Base-by-base conservation (phyloP, 2,329 filamentous ascomycete genomes). In the Neodidymelliopsis sp. region DNA sequence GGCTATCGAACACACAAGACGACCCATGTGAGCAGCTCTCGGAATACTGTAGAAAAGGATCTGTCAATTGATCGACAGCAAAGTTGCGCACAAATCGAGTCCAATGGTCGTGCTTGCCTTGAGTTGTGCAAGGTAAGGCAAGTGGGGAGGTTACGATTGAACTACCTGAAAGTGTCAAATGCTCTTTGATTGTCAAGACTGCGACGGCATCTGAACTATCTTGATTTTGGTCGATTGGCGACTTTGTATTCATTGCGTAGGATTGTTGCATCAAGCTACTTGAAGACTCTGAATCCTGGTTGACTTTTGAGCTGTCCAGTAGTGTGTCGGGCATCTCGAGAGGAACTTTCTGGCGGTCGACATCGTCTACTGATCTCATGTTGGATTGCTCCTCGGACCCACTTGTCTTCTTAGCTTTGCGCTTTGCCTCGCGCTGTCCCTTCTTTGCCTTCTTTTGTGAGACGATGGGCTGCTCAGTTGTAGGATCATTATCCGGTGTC, bases 391-490 rank as follows among this genome's bases (percentile, higher is more conserved):
- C 33, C 11, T 50, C 51, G 25, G 36, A 9, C 2, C 30, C 38
- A 12, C 31, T 25, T 4, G 42, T 13, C 44, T 61, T 62, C 40
- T 60, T 66, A 23, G 53, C 54, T 29, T 67, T 69, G 10, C 57
- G 59, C 29, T 57, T 54, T 3, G 38, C 28, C 20, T 61, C 49
- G 2, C 57, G 53, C 22, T 53, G 48, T 4, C 49, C 33, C 41
- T 68, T 69, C 30, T 64, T 63, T 12, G 53, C 51, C 50, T 62
- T 67, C 48, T 60, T 67, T 31, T 62, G 54, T 11, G 62, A 59
- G 2, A 63, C 40, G 9, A 44, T 23, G 3, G 46, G 39, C 12
- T 39, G 39, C 12, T 11, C 15, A 11, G 43, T 20, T 33, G 29
- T 22, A 10, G 29, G 7, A 12, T 27, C 13, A 11, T 19, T 9